Evolutionary conservation across 2,329 filamentous ascomycete species (phyloP).

Genomic region (Neopestalotiopsis clavispora): DNA sequence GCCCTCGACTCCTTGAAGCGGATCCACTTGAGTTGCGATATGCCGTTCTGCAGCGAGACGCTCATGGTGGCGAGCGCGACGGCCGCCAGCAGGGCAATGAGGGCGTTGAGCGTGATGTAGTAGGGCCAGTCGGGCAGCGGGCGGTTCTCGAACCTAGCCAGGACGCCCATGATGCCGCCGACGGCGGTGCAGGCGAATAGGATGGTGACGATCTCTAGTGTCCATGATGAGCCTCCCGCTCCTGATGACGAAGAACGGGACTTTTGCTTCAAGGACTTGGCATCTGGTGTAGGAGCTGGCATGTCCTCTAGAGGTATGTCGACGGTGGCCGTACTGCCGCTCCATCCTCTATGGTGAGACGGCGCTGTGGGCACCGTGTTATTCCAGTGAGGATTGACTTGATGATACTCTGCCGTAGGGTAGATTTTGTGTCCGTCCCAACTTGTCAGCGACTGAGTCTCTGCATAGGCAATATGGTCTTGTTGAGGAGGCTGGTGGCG

Average conservation of each 20-base stretch:
- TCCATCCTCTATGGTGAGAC: slow-evolving; percentile 28
- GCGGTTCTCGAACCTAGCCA: slow-evolving; percentile 34
- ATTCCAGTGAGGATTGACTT: slow-evolving; percentile 21
- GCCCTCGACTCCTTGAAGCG: slow-evolving; percentile 34
- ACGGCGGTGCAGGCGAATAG: slow-evolving; percentile 31
- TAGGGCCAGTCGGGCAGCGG: slow-evolving; percentile 36
- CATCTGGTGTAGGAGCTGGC: slow-evolving; percentile 14
- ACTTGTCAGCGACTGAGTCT: slow-evolving; percentile 9
- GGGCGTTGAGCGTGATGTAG: slow-evolving; percentile 37
- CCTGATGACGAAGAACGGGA: background rate
- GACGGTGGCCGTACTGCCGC: slow-evolving; percentile 23
- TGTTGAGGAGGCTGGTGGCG: slow-evolving; percentile 4
- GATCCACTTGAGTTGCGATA: slow-evolving; percentile 40
- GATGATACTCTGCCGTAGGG: slow-evolving; percentile 17
- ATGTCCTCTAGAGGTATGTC: slow-evolving; percentile 18
- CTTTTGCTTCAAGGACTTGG: slow-evolving; percentile 8
- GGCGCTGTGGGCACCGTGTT: slow-evolving; percentile 13
- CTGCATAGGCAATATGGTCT: background rate
- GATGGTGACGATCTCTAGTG: slow-evolving; percentile 32
- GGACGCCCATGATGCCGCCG: slow-evolving; percentile 33
- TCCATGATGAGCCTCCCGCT: slow-evolving; percentile 29
- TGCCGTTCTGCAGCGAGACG: slow-evolving; percentile 34
- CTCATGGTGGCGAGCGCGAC: slow-evolving; percentile 34
- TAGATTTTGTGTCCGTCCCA: slow-evolving; percentile 12
- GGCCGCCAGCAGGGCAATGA: slow-evolving; percentile 37